Base-by-base conservation (phyloP, 1,284 basidiomycete genomes). In the Cryptococcus sp. region DNA sequence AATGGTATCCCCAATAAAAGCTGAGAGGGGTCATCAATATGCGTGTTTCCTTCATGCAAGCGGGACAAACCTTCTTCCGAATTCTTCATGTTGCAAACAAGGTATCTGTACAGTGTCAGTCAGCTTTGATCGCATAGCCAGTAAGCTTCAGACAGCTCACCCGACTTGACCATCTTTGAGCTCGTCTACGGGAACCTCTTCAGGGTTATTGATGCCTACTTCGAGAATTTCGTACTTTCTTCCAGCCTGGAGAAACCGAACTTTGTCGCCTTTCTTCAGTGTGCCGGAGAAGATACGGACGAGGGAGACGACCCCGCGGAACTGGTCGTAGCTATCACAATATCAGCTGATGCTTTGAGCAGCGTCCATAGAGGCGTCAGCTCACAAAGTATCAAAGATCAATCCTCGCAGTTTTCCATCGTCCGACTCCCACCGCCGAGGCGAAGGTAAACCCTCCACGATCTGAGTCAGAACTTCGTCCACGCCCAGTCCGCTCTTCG, bases 51-150 rank as follows among this genome's bases (percentile, higher is more conserved):
- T 13, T 2, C 7, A 35, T 13, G 10, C 8, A 2, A 35, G 31
- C 25, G 31, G 31, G 31, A 35, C 74, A 50, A 54, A 92, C 93
- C 94, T 82, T 99, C 95, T n/a, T 88, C 87, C 16, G 91, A 91
- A 70, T 98, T 90, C 77, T 98, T 99, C 95, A 99, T 99, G 72
- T 93, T 97, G 78, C 93, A 97, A 1, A 91, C 79, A n/a, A 78
- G 60, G 53, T 74, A 75, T 27, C 68, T 70, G 39, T 16, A 10
- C 6, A 7, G 25, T 38, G 11, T 10, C 25, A 41, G 35, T 35
- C 13, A 13, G 31, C 13, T 2, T 35, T 10, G 4, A 10, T 35
- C 31, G 31, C 31, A 35, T 10, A 10, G 31, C 31, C 10, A 35
- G 7, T 10, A 35, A 35, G 31, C 31, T 8, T 35, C 5, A 10